Evolutionary conservation across 208 protist species (phyloP), one percentile per base, ranked within the genome.

Genomic region (Wallacemonas sp.): DNA sequence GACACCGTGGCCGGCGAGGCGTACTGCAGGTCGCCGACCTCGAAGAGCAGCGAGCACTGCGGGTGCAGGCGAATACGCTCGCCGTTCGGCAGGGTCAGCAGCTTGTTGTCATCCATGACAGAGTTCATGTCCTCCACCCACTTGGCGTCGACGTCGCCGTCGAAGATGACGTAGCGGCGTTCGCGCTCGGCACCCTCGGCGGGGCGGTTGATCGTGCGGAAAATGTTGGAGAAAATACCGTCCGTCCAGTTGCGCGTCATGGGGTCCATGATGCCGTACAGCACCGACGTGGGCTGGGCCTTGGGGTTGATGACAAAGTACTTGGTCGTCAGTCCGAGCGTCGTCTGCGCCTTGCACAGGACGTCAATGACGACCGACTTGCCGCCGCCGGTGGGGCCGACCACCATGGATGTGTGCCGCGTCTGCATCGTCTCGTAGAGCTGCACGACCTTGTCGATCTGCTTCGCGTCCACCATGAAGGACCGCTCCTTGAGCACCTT

Each of bases 61-160:
- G 93, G 91, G 57, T 93, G 82, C 46, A 99, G 82, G 23, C 92
- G 84, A 69, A 99, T 99, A 72, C 98, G 93, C 76, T 99, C 99
- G 62, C 96, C 93, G 74, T 99, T 99, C 8, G 99, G 97, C 65
- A 99, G 88, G 38, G 98, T 99, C 14, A 99, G 86, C 38, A 99
- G 77, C 84, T 99, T 99, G 84, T 99, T 99, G 84, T 99, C 98
- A 77, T 99, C 99, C 98, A 99, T 99, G 36, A 99, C 98, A 23
- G 97, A 99, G 86, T 99, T 99, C 98, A 99, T 99, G 77, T 99
- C 98, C 89, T 99, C 98, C 54, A 99, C 97, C 98, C 98, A 99
- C 67, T 98, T 92, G 2, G 99, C 97, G 80, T 99, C 99, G 18
- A 99, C 98, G 83, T 99, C 99, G 52, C 98, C 98, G 76, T 99